Conservation (phyloP, 371 early-diverging fungal genomes). For the Coemansia sp. region DNA sequence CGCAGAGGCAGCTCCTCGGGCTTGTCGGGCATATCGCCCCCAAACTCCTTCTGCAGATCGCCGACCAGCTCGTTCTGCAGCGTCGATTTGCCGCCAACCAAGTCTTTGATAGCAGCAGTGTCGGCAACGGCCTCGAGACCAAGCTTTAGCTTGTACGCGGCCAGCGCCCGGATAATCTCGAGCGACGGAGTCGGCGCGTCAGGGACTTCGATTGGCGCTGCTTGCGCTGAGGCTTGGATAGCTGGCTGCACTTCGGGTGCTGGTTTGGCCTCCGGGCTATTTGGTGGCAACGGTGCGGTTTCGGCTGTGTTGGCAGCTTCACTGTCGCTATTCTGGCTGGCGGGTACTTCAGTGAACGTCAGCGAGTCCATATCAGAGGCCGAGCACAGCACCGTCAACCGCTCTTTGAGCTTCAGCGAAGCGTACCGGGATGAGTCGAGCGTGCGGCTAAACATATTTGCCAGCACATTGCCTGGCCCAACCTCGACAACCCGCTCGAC, state of each 20-base stretch:
- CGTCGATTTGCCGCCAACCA: conserved; percentile 95
- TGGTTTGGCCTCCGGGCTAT: too few relatives aligned
- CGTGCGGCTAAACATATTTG: conserved; percentile 92
- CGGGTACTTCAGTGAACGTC: not conserved
- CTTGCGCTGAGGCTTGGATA: too few relatives aligned
- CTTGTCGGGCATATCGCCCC: conserved; percentile 83
- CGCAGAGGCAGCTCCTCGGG: conserved; percentile 87
- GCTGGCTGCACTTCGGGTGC: too few relatives aligned
- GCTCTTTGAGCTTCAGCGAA: conserved; percentile 81
- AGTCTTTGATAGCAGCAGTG: conserved; percentile 85
- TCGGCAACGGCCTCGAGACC: conserved; percentile 71
- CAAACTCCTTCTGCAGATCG: conserved; percentile 95
- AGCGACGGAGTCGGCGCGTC: conserved; percentile 79
- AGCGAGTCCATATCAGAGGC: conserved; percentile 33
- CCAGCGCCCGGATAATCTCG: conserved; percentile 77
- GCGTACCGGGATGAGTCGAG: conserved; percentile 62
- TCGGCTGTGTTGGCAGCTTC: conserved; percentile 62
- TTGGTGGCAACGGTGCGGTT: not conserved
- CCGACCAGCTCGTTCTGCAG: conserved; percentile 97
- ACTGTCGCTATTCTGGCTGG: conserved; percentile 1
- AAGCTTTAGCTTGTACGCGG: conserved; percentile 94
- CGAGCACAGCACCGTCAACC: conserved; percentile 61
- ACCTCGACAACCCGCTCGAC: conserved; percentile 90
- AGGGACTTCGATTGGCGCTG: conserved; percentile 23
- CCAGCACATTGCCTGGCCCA: conserved; percentile 87